phyloP scores from a whole-genome alignment of 495 filamentous ascomycete genomes.

The Penicillium riverlandense region DNA sequence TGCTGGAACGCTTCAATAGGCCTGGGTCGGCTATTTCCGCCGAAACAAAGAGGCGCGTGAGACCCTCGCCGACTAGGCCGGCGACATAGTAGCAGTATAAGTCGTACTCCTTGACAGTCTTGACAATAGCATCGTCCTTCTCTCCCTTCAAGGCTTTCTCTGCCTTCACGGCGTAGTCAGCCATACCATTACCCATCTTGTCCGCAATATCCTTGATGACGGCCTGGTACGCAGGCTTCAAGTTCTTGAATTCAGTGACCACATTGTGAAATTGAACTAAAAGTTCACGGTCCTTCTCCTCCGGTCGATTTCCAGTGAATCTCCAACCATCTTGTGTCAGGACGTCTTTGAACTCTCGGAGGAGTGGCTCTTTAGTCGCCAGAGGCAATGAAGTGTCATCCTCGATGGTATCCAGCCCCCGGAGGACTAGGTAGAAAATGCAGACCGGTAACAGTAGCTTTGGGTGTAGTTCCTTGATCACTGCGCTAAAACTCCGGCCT shows the following conservation, averaged over 20 bases:
- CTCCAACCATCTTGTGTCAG: slow-evolving; percentile 84
- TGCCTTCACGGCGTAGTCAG: slow-evolving; percentile 81
- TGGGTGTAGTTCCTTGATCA: slow-evolving; percentile 91
- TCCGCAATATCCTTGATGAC: slow-evolving; percentile 93
- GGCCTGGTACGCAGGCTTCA: slow-evolving; percentile 73
- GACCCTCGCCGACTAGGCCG: slow-evolving; percentile 86
- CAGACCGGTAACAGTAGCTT: slow-evolving; percentile 84
- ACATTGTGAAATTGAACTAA: slow-evolving; percentile 87
- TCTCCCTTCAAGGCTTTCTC: slow-evolving; percentile 36
- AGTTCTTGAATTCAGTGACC: slow-evolving; percentile 77
- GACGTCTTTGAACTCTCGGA: slow-evolving; percentile 71
- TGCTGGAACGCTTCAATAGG: slow-evolving; percentile 69
- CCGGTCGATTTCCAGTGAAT: slow-evolving; percentile 74
- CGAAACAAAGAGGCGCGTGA: slow-evolving; percentile 87
- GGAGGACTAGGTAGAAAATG: slow-evolving; percentile 86
- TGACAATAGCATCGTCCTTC: slow-evolving; percentile 62
- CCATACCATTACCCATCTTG: slow-evolving; percentile 98
- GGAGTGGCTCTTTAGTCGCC: slow-evolving; percentile 74
- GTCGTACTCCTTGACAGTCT: slow-evolving; percentile 84
- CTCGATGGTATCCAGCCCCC: slow-evolving; percentile 92
- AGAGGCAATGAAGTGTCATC: slow-evolving; percentile 93
- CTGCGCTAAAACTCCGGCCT: slow-evolving; percentile 85
- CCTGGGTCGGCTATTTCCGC: slow-evolving; percentile 79
- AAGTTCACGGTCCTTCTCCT: slow-evolving; percentile 90
- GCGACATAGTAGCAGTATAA: slow-evolving; percentile 96